Evolutionary conservation across 2,329 filamentous ascomycete species (phyloP), one percentile per base, ranked within the genome.

Genomic region (Madurella mycetomatis): DNA sequence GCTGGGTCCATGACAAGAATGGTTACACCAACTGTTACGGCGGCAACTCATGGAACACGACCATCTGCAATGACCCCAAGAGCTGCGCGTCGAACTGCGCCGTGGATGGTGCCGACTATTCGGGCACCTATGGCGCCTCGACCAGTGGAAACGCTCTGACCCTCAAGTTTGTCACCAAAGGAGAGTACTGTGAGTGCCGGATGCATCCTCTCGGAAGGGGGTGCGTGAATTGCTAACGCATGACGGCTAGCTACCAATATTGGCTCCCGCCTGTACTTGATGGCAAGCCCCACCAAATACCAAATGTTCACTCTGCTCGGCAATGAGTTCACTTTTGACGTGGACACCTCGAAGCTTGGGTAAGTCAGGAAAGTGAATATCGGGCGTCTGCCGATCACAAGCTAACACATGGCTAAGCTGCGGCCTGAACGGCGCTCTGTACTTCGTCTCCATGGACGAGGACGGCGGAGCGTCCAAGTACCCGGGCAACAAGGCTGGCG

Each of bases 281-380:
- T 69, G 67, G 62, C 60, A 39, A 63, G 65, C 44, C 47, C 56
- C 18, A 60, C 49, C 59, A 67, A 68, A 61, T 69, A 69, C 61
- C 64, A 68, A 56, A 78, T 78, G 63, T 81, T 86, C 69, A 76
- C 80, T 54, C 71, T 85, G 47, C 73, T 79, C 46, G 80, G 79
- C 69, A 74, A 81, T 63, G 83, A 87, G 67, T 81, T 87, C 67
- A 80, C 80, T 19, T 85, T 87, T 57, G 82, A 85, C 52, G 82
- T 86, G 18, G 83, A 87, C 65, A 76, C 84, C 40, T 84, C 82
- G 43, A 77, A 78, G 60, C 72, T 86, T 31, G 78, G 76, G 54
- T 84, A 79, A 61, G 81, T 81, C 54, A 64, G 12, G 37, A 15
- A 17, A 18, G 32, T 9, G 17, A 13, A 76, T 76, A 73, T 69